These are phyloP conservation scores for Alternaria sp. DNA, from an alignment of 2,329 filamentous ascomycete species.

Conservation along the genomic window DNA sequence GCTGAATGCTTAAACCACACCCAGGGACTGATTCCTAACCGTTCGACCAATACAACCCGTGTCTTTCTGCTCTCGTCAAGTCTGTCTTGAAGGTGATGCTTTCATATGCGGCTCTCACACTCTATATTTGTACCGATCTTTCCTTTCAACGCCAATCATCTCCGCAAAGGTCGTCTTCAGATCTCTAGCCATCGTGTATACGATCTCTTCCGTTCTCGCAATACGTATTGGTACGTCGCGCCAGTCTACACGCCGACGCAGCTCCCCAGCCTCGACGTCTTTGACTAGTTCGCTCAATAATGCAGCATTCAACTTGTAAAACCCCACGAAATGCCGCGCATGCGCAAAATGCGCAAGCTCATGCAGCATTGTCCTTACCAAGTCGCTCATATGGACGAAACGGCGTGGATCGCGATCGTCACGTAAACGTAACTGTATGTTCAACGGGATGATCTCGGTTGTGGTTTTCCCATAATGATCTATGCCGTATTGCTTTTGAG, in stretches of 20 bases:
- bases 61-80: not conserved
- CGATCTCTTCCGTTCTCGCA: not conserved
- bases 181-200: not conserved
- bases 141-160: not conserved
- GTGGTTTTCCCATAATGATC: not conserved
- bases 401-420: not conserved
- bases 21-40: not conserved
- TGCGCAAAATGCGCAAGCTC: slow-evolving; percentile 8
- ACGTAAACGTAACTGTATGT: not conserved
- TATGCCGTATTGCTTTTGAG: not conserved
- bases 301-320: not conserved
- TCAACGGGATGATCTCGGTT: not conserved
- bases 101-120: not conserved
- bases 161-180: not conserved
- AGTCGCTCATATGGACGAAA: not conserved
- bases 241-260: not conserved
- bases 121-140: not conserved
- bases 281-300: not conserved
- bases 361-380: slow-evolving; percentile 4
- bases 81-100: not conserved
- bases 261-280: not conserved
- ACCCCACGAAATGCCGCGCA: not conserved
- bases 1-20: not conserved
- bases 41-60: not conserved
- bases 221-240: not conserved